Evolutionary conservation across 176 grass and related monocot genomes (phyloP), one percentile per base, ranked within the genome.

Genomic region (Oryza meyeriana): DNA sequence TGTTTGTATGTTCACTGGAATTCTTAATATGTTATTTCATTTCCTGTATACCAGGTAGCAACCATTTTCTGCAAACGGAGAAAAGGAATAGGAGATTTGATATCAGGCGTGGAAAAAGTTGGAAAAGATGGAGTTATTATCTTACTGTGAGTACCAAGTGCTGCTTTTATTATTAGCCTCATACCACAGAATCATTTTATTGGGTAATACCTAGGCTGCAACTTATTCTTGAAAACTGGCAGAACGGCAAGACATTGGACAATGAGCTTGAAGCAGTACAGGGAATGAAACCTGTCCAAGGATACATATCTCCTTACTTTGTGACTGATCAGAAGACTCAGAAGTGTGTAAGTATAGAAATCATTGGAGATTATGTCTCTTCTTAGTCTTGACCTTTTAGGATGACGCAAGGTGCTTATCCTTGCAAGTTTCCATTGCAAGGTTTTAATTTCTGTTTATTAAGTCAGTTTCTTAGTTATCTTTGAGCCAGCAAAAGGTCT

Each of bases 231-330:
- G 39, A 5, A 65, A 75, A 82, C 24, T 52, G 87, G 33, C 87
- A 94, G 95, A 88, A 93, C 86, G 95, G 95, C 45, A 94, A 98
- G 79, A 93, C 95, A 62, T 40, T 94, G 63, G 79, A 93, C 35
- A 90, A 94, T 82, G 95, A 91, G 71, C 81, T 98, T 72, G 92
- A 98, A 80, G 88, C 86, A 29, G 92, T 92, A 65, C 92, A 98
- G 77, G 95, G 92, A 76, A 94, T 98, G 95, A 98, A 98, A 82
- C n/a, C 76, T 98, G 34, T 86, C 90, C 24, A 94, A 81, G 95
- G 95, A 47, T 98, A 91, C 84, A 98, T 98, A 81, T 98, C 95
- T 81, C 95, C 92, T 84, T 93, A 98, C 83, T 98, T 98, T 76
- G 81, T 98, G 42, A 94, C 90, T 66, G 92, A 98, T 88, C 82